Percentiles rank a stretch among this genome's conserved stretches.
These are phyloP conservation scores for Berkeleyomyces basicola DNA, from an alignment of 2,329 filamentous ascomycete genomes.

Conservation along the genomic window DNA sequence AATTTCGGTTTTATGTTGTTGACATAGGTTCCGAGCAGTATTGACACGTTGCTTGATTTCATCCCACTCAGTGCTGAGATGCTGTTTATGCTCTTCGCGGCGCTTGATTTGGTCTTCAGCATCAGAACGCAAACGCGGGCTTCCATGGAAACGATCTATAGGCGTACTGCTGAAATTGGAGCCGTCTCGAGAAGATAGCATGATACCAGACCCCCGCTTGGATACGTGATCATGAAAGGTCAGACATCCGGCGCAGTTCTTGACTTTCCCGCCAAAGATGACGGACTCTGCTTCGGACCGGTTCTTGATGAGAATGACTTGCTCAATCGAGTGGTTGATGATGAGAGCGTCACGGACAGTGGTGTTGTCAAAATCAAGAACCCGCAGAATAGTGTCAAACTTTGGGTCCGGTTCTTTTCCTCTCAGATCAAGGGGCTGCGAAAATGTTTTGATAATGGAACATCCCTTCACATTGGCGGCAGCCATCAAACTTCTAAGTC, in stretches of 20 bases:
- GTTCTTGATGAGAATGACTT: constrained; percentile 59
- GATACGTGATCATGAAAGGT: constrained; percentile 42
- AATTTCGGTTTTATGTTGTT: constrained; percentile 30
- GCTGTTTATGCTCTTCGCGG: constrained; percentile 32
- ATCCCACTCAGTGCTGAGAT: constrained; percentile 37
- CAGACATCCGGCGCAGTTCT: constrained; percentile 59
- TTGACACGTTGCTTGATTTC: constrained; percentile 33
- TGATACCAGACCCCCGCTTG: constrained; percentile 28
- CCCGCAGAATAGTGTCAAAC: constrained; percentile 63
- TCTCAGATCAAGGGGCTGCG: constrained; percentile 37
- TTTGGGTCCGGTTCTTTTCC: constrained; percentile 56
- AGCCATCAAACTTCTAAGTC: constrained; percentile 49
- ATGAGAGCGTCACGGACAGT: constrained; percentile 67
- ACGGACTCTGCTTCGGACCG: constrained; percentile 49
- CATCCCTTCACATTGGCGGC: constrained; percentile 30
- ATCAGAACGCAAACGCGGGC: constrained; percentile 66
- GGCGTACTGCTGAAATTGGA: constrained; percentile 39
- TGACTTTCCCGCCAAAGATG: constrained; percentile 46
- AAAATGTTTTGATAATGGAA: constrained; percentile 48
- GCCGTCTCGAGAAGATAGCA: constrained; percentile 51
- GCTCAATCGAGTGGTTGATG: constrained; percentile 69
- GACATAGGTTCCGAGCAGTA: constrained; percentile 30
- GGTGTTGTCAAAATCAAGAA: constrained; percentile 67
- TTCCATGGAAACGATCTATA: constrained; percentile 30
- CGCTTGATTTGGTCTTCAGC: constrained; percentile 46